Evolutionary conservation across 257 asterid genomes (phyloP).

Genomic region (Lithospermum erythrorhizon): DNA sequence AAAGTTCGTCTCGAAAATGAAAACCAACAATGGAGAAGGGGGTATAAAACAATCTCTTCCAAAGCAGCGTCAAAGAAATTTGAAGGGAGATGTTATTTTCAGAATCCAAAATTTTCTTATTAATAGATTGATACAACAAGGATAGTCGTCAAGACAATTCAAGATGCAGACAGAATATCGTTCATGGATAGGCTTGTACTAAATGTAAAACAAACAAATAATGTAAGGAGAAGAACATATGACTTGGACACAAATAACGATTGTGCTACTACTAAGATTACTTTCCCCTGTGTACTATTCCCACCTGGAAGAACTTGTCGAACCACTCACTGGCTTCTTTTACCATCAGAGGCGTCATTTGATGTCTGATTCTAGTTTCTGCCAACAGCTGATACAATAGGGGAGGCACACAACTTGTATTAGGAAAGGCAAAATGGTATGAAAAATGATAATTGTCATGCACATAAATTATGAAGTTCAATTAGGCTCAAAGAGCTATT

Average conservation of each 20-base stretch:
- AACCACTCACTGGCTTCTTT: constrained; percentile 68
- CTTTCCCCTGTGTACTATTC: neutral
- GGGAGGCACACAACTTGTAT: neutral
- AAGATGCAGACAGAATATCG: too few relatives aligned
- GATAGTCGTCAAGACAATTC: too few relatives aligned
- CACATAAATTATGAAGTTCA: neutral
- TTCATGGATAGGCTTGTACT: too few relatives aligned
- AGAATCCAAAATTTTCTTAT: too few relatives aligned
- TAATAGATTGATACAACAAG: too few relatives aligned
- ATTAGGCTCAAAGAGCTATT: neutral
- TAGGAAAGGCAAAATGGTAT: neutral
- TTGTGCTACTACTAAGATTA: neutral
- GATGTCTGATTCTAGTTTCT: constrained; percentile 58
- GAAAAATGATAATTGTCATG: neutral
- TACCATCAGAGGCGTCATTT: constrained; percentile 74
- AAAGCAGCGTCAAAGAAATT: too few relatives aligned
- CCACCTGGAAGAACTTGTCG: constrained; percentile 26
- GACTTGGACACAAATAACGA: neutral
- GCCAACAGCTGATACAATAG: constrained; percentile 41
- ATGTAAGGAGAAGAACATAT: too few relatives aligned
- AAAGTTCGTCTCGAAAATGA: too few relatives aligned
- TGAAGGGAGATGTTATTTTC: too few relatives aligned
- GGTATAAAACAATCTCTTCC: too few relatives aligned
- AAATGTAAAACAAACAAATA: too few relatives aligned
- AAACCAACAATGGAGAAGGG: too few relatives aligned